Base-by-base conservation (phyloP, 176 grass and related monocot species). In the Pontederia paniculata region DNA sequence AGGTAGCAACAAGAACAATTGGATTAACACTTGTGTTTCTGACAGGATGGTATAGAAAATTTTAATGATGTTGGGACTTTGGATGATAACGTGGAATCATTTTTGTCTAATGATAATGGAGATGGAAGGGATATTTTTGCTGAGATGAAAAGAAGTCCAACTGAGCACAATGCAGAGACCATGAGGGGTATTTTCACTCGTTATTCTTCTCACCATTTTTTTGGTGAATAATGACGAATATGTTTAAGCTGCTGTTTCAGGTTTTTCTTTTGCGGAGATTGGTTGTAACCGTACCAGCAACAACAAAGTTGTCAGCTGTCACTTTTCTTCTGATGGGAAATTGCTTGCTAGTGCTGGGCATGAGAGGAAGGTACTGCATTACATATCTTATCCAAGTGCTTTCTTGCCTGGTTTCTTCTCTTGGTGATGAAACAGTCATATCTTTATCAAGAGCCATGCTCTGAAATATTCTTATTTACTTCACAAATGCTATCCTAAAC, bases 81-180 rank as follows among this genome's bases (percentile, higher is more conserved):
- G 72, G 90, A 96, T 60, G 90, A 96, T 73, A 96, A 96, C 68
- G 90, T 96, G 45, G 90, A 96, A 77, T 96, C 90, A 19, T 89
- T 95, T 73, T 76, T 96, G 61, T 89, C 90, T 17, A 81, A 96
- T 76, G 90, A 89, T 49, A 82, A 89, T 71, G 90, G 78, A 65
- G 89, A 89, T 67, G 59, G 73, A 21, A 80, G 82, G 61, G 90
- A 96, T 72, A 96, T 96, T 64, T 95, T 96, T 89, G 85, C 78
- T 55, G 81, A 82, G 56, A 55, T 88, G 52, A 85, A 88, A 80
- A 78, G 62, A 76, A 75, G 80, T 57, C 76, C 80, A 5, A 47
- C 82, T 17, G 85, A 96, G 58, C 76, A 80, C 73, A 89, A 89
- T 77, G 54, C 67, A 37, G 93, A 98, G 57, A 67, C 80, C 62